Conservation (phyloP, 2,329 filamentous ascomycete genomes). For the Penicillium sp. region DNA sequence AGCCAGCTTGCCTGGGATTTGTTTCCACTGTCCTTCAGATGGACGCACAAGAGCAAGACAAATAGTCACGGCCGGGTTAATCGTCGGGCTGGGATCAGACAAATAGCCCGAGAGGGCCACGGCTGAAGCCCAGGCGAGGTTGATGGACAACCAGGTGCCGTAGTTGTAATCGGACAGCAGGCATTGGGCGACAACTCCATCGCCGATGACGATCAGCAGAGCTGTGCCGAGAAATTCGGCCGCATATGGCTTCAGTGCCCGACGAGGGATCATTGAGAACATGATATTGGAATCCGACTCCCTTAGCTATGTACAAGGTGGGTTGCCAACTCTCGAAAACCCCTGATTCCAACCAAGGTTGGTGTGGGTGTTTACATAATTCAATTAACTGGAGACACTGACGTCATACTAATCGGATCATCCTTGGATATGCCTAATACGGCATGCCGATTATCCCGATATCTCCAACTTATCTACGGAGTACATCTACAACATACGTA, state of each 20-base stretch:
- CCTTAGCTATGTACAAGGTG: neutral
- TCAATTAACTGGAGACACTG: neutral
- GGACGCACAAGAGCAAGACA: slow-evolving; percentile 32
- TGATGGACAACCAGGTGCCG: slow-evolving; percentile 38
- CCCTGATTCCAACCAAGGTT: neutral
- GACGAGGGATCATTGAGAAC: slow-evolving; percentile 18
- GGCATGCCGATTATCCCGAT: neutral
- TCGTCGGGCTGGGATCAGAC: slow-evolving; percentile 29
- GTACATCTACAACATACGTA: neutral
- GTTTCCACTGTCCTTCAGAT: slow-evolving; percentile 28
- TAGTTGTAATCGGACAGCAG: slow-evolving; percentile 35
- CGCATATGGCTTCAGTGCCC: slow-evolving; percentile 26
- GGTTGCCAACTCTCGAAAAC: neutral
- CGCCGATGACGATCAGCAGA: slow-evolving; percentile 34
- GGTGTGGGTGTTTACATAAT: neutral
- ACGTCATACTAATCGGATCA: neutral
- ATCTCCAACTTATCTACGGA: neutral
- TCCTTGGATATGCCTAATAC: neutral
- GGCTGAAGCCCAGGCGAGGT: slow-evolving; percentile 34
- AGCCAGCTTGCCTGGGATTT: slow-evolving; percentile 28
- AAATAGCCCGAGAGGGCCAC: slow-evolving; percentile 32
- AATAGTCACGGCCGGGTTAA: slow-evolving; percentile 31
- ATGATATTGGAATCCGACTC: neutral
- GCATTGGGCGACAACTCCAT: slow-evolving; percentile 35
- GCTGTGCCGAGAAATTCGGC: slow-evolving; percentile 37